Conservation (phyloP, 1,139 yeast species). For the Debaryomyces sp. region DNA sequence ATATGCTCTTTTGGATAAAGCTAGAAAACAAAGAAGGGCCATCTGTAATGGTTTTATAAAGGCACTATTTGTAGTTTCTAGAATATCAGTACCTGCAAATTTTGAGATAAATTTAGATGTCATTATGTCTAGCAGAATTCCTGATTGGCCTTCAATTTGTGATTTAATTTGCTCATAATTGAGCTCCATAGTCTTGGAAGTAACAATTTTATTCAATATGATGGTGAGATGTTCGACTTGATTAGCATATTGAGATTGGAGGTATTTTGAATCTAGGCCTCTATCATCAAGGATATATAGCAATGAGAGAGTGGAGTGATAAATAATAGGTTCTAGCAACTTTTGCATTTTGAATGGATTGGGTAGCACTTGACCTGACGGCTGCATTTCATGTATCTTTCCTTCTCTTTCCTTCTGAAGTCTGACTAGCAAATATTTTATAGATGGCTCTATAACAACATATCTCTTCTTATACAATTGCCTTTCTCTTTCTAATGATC, state of each 20-base stretch:
- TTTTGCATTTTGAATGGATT: constrained; percentile 6
- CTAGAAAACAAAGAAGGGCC: constrained; percentile 8
- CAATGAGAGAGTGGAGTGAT: constrained; percentile 9
- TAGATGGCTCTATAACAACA: constrained; percentile 24
- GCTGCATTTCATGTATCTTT: constrained; percentile 5
- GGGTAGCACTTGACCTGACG: constrained; percentile 7
- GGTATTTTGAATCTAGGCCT: background rate
- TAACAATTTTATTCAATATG: constrained; percentile 2
- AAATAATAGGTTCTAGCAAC: constrained; percentile 12
- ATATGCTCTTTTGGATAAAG: constrained; percentile 9
- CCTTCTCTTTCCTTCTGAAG: constrained; percentile 19
- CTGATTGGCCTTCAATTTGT: constrained; percentile 1
- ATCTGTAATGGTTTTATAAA: background rate
- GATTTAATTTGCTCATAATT: background rate
- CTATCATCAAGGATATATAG: constrained; percentile 1
- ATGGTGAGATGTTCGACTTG: constrained; percentile 5
- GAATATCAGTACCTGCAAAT: background rate
- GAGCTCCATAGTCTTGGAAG: background rate
- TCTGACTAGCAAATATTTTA: constrained; percentile 31
- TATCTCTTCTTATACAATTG: constrained; percentile 18
- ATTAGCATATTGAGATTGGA: constrained; percentile 1
- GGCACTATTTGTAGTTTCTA: background rate
- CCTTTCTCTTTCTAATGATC: constrained; percentile 22
- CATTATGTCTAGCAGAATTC: background rate
- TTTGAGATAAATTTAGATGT: background rate